phyloP scores from a whole-genome alignment of 2,329 filamentous ascomycete genomes.

The Hypomyces perniciosus region DNA sequence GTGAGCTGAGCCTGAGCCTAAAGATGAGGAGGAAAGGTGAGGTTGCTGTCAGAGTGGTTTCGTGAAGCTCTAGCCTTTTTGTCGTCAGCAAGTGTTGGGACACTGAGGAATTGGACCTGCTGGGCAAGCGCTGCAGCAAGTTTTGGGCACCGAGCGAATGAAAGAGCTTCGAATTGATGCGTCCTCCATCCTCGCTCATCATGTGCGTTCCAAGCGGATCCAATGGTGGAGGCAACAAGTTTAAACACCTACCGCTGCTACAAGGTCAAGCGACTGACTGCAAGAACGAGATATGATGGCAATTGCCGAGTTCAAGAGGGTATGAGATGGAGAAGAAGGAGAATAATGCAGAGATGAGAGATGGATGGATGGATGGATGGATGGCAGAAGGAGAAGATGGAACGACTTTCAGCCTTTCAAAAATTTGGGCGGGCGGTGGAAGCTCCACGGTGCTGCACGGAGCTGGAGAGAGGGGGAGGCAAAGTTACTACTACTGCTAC shows the following conservation, averaged over 20 bases:
- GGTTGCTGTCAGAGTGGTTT: background rate
- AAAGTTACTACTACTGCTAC: no score
- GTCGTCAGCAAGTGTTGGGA: slow-evolving; percentile 12
- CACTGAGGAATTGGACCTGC: background rate
- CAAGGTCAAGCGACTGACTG: slow-evolving; percentile 1
- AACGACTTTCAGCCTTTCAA: slow-evolving; percentile 16
- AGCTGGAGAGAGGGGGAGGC: slow-evolving; percentile 3
- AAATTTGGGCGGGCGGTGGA: slow-evolving; percentile 16
- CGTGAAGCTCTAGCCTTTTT: slow-evolving; percentile 8
- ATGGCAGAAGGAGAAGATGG: slow-evolving; percentile 11
- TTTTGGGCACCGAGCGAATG: background rate
- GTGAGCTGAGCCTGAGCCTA: slow-evolving; percentile 23
- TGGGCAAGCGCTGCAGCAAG: background rate
- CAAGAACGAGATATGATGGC: slow-evolving; percentile 3
- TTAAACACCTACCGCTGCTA: background rate
- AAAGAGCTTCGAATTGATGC: background rate
- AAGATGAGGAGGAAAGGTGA: slow-evolving; percentile 16
- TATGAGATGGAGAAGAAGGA: slow-evolving; percentile 9
- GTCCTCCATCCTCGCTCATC: background rate
- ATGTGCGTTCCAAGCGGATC: background rate
- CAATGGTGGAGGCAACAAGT: background rate
- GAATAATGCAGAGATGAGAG: slow-evolving; percentile 4
- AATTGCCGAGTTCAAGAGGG: background rate
- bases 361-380: slow-evolving; percentile 10
- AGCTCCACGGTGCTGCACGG: slow-evolving; percentile 16